Percentiles rank a stretch among this genome's conserved stretches.
Evolutionary conservation across 768 basidiomycete species (phyloP).

Genomic region (Bullera alba): DNA sequence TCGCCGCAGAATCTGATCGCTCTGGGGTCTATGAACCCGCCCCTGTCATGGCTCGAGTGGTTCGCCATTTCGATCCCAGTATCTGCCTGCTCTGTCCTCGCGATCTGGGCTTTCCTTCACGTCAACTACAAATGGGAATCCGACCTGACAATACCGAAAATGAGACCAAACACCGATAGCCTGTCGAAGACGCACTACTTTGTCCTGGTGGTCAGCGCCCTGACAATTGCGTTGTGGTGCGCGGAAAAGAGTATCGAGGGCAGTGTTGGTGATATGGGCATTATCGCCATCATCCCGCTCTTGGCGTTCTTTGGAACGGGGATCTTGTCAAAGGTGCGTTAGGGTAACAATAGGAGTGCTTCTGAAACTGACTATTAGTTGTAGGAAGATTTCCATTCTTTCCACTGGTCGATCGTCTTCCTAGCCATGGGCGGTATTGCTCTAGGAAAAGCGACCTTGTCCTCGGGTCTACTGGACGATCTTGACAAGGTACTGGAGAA

Average conservation of each 20-base stretch:
- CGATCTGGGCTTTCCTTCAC: slow-evolving; percentile 87
- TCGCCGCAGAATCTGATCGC: slow-evolving; percentile 98
- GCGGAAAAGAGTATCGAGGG: slow-evolving; percentile 69
- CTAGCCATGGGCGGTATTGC: slow-evolving; percentile 81
- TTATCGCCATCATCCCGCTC: slow-evolving; percentile 88
- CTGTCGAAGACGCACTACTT: slow-evolving; percentile 84
- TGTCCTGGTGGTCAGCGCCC: slow-evolving; percentile 72
- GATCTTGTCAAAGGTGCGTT: slow-evolving; percentile 79
- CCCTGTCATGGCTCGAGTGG: slow-evolving; percentile 83
- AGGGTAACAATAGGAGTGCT: neutral
- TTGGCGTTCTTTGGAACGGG: slow-evolving; percentile 91
- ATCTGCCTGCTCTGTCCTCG: slow-evolving; percentile 70
- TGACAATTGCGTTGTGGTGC: slow-evolving; percentile 86
- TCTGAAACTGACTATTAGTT: neutral
- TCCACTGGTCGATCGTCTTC: slow-evolving; percentile 43
- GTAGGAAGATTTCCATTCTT: slow-evolving; percentile 48
- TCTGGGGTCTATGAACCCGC: slow-evolving; percentile 73
- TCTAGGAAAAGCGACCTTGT: slow-evolving; percentile 83
- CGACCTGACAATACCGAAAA: slow-evolving; percentile 68
- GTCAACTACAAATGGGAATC: slow-evolving; percentile 65
- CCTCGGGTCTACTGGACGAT: slow-evolving; percentile 76
- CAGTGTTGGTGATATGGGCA: slow-evolving; percentile 88
- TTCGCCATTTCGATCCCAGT: slow-evolving; percentile 91
- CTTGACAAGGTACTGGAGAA: slow-evolving; percentile 56
- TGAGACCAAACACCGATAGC: slow-evolving; percentile 71